Evolutionary conservation across 805 yeast genomes (phyloP), one percentile per base, ranked within the genome.

Genomic region (Metschnikowia amazonensis): DNA sequence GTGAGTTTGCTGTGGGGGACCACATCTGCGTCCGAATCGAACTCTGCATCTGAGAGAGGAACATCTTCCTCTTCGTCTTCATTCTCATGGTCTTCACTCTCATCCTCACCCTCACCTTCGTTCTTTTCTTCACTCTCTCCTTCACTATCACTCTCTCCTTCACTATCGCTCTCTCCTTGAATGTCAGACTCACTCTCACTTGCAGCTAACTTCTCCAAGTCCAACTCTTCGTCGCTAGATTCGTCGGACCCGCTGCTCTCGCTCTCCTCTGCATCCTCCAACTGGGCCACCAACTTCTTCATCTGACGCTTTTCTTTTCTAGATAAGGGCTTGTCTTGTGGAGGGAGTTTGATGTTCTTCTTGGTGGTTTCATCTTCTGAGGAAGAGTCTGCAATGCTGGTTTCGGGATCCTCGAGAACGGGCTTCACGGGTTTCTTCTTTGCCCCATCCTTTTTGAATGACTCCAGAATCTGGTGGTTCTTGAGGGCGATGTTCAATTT

Each of bases 1-100:
- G 97, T 90, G 42, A 89, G 76, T 64, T 90, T 90, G 47, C 94
- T 89, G 67, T 85, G 81, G 40, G 98, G 97, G 30, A 92, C 89
- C 36, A 90, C 80, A 64, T 94, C 99, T 14, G 96, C 96, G 62
- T 90, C 97, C 1, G 94, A 87, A 60, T 89, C 97, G 35, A 88
- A 69, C 60, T 92, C 97, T 21, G 85, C 97, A 44, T 89, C 97
- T 1, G 96, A 86, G 43, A 89, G 77, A 17, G 96, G 86, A 36
- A 90, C 77, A 56, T 89, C 97, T 53, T 85, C 90, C 45, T 80
- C 88, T 6, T 82, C 92, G 3, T 7, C 35, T 32, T 17, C 21
- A 16, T 17, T 23, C 11, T 32, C 35, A 5, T 9, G 7, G 2
- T 60, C 27, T 13, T 47, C 47, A 21, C 35, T 29, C 32, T 44